Conservation (phyloP, 306 rosid genomes). For the Fragaria iinumae region DNA sequence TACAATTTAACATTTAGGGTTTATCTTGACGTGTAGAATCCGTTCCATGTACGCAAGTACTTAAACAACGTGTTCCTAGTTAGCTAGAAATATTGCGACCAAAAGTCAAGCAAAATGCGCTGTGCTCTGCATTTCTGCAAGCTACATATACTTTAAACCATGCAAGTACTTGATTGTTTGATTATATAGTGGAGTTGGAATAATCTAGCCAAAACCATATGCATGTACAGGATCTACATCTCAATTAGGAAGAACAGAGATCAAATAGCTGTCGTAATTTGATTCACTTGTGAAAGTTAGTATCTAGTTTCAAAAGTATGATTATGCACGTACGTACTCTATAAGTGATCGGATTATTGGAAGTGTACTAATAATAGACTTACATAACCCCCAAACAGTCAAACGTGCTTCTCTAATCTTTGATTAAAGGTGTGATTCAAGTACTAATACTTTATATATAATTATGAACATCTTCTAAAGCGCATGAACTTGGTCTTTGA, state of each 20-base stretch:
- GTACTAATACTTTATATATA: conserved; percentile 2
- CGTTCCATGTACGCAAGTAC: background rate
- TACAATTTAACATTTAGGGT: too few relatives aligned
- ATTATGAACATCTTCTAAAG: background rate
- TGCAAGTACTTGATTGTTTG: background rate
- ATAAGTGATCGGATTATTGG: conserved; percentile 9
- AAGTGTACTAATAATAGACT: conserved; percentile 23
- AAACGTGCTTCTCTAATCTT: conserved; percentile 36
- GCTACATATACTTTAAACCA: background rate
- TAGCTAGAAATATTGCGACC: background rate
- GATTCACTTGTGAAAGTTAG: background rate
- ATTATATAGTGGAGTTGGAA: background rate
- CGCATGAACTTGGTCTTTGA: conserved; percentile 33
- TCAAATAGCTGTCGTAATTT: background rate
- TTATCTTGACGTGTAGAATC: too few relatives aligned
- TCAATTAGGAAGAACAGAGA: conserved; percentile 1
- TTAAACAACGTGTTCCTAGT: background rate
- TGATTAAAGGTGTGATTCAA: conserved; percentile 37
- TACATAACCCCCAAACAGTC: conserved; percentile 14
- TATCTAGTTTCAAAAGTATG: background rate
- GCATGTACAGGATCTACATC: background rate
- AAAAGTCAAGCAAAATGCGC: conserved; percentile 18
- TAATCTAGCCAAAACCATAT: background rate
- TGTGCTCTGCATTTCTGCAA: background rate
- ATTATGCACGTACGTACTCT: background rate